Evolutionary conservation across 2,329 filamentous ascomycete genomes (phyloP).

Genomic region (Biscogniauxia sp.): DNA sequence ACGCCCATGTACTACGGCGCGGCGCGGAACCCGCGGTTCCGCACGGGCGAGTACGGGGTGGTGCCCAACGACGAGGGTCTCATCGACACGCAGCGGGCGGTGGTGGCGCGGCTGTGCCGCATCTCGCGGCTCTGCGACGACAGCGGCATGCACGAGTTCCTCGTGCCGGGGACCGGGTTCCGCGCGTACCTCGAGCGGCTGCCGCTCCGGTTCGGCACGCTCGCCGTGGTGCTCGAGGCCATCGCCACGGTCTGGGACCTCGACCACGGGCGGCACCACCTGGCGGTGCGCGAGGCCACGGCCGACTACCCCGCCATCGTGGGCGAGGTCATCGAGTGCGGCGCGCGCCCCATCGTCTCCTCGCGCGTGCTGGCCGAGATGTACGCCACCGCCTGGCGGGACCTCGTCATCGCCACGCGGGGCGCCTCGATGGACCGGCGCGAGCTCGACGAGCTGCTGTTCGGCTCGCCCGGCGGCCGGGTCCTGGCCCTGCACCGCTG

Average conservation of each 20-base stretch:
- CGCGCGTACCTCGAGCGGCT: constrained; percentile 26
- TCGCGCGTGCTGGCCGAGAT: constrained; percentile 1
- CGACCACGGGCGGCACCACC: not conserved
- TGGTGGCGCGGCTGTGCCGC: constrained; percentile 14
- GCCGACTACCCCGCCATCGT: not conserved
- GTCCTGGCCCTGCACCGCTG: constrained; percentile 12
- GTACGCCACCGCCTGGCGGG: constrained; percentile 12
- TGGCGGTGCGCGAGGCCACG: not conserved
- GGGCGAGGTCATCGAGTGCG: not conserved
- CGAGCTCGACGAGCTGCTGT: not conserved
- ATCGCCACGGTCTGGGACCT: constrained; percentile 17
- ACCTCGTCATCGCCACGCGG: constrained; percentile 19
- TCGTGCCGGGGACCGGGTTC: constrained; percentile 25
- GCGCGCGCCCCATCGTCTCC: not conserved
- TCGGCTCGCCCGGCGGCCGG: not conserved
- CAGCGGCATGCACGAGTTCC: constrained; percentile 19
- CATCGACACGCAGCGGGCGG: constrained; percentile 15
- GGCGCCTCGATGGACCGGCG: constrained; percentile 9
- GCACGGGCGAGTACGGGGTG: constrained; percentile 22
- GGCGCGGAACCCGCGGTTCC: constrained; percentile 4
- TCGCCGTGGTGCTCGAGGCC: constrained; percentile 19
- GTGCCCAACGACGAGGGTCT: constrained; percentile 18
- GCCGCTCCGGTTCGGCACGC: constrained; percentile 18
- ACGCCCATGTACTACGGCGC: constrained; percentile 25
- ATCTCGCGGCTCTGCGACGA: constrained; percentile 14